These are phyloP conservation scores for Rhodamnia rubescens DNA, from an alignment of 345 rosid species.

Conservation along the genomic window DNA sequence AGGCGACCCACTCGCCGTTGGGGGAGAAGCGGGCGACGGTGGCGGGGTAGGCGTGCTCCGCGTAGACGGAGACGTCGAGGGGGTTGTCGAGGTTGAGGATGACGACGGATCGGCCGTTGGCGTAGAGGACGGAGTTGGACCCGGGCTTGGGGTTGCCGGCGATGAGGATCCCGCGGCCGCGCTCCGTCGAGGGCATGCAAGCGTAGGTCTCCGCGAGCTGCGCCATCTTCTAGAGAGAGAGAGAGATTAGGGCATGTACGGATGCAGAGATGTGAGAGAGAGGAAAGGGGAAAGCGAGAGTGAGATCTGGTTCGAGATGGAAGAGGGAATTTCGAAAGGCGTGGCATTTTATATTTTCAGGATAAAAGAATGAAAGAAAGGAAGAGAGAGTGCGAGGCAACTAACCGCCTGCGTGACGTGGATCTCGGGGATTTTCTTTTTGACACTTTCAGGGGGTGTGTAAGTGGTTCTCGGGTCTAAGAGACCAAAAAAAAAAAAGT, in stretches of 20 bases:
- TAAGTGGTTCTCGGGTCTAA: not conserved
- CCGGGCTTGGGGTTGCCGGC: slow-evolving; percentile 73
- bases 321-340: slow-evolving; percentile 1
- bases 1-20: slow-evolving; percentile 99
- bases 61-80: slow-evolving; percentile 67
- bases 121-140: slow-evolving; percentile 59
- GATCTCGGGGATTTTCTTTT: not conserved
- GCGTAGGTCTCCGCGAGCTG: slow-evolving; percentile 70
- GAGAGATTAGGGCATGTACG: not conserved
- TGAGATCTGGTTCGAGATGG: not conserved
- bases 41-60: slow-evolving; percentile 87
- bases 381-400: not conserved
- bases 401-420: not conserved
- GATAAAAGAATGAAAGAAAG: not conserved
- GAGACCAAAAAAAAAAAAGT: too few species aligned
- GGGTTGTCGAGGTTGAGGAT: slow-evolving; percentile 77
- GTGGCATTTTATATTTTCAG: not conserved
- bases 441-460: not conserved
- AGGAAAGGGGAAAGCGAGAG: not conserved
- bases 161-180: slow-evolving; percentile 84
- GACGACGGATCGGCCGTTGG: slow-evolving; percentile 85
- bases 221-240: slow-evolving; percentile 10
- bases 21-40: slow-evolving; percentile 95
- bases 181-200: slow-evolving; percentile 83
- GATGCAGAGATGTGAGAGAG: not conserved